Base-by-base conservation (phyloP, 345 rosid genomes). In the Heritiera fomes region DNA sequence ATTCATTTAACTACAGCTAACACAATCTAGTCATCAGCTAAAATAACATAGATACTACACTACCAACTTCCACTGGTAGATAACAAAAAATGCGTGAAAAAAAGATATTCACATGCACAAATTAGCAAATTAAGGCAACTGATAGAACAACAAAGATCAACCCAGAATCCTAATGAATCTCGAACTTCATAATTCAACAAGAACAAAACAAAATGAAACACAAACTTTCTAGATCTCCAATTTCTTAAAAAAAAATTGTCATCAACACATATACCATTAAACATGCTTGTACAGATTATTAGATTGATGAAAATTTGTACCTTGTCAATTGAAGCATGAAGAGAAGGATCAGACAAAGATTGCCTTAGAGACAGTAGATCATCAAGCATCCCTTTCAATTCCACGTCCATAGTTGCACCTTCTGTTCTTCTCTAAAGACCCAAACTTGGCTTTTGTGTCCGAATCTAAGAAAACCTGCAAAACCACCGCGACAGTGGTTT, bases 311-410 rank as follows among this genome's bases (percentile, higher is more conserved):
- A 68, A 71, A 53, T 45, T 53, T 55, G 64, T n/a, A 92, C 98
- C 98, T 87, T 85, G 43, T 86, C 86, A 75, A 93, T 85, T 53
- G 91, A 88, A 47, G 88, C 81, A 14, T 38, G 89, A 78, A 32
- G 79, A 78, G 91, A 84, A 79, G 86, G 86, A 86, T 90, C 92
- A 32, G 88, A 85, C 8, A 89, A 78, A 17, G 92, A 89, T 75
- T 74, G 83, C 85, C 85, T 89, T 80, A 95, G 86, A 53, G 82
- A 71, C 52, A 88, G 83, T 3, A 95, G 93, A 80, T 92, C 97
- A 53, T 79, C 85, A 38, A 85, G 87, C 84, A 93, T 66, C 78
- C 83, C 89, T 69, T 87, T 87, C 85, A 95, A 78, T 86, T 91
- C 98, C 34, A 43, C 82, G 87, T 94, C 98, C 98, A 93, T 93